Evolutionary conservation across 1,284 basidiomycete species (phyloP).

Genomic region (Boletus holoroseus): DNA sequence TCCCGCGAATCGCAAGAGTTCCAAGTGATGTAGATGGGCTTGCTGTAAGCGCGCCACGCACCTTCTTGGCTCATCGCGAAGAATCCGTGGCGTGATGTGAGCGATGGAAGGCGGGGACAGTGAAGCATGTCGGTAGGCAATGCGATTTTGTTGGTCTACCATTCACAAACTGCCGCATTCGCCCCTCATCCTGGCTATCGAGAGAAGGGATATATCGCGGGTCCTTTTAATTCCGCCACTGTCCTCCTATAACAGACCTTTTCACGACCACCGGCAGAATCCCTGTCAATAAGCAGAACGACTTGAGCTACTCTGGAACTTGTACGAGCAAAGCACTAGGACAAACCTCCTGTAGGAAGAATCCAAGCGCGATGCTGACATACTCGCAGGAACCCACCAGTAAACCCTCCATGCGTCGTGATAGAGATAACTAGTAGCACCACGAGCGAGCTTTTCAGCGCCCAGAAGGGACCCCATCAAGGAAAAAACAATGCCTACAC

Average conservation of each 20-base stretch:
- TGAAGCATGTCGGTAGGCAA: no score
- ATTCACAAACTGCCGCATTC: neutral
- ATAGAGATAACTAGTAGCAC: constrained; percentile 52
- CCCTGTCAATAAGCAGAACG: constrained; percentile 10
- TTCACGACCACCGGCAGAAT: constrained; percentile 28
- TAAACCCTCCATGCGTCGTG: constrained; percentile 58
- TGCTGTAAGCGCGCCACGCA: no score
- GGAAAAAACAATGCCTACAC: constrained; percentile 36
- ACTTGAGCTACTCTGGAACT: neutral
- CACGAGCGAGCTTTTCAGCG: neutral
- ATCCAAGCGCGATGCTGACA: constrained; percentile 41
- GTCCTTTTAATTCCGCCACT: constrained; percentile 7
- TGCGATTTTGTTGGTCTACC: no score
- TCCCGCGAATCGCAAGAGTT: no score
- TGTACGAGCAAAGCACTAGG: neutral
- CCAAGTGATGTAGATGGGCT: no score
- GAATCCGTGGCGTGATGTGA: no score
- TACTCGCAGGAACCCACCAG: constrained; percentile 46
- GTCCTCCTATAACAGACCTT: neutral
- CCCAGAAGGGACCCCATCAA: neutral
- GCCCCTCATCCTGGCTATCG: neutral
- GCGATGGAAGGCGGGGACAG: no score
- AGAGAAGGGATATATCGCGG: neutral
- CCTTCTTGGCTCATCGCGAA: no score
- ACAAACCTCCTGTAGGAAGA: constrained; percentile 60